Evolutionary conservation across 179 eudicot species (phyloP).

Genomic region (Corrigiola litoralis): DNA sequence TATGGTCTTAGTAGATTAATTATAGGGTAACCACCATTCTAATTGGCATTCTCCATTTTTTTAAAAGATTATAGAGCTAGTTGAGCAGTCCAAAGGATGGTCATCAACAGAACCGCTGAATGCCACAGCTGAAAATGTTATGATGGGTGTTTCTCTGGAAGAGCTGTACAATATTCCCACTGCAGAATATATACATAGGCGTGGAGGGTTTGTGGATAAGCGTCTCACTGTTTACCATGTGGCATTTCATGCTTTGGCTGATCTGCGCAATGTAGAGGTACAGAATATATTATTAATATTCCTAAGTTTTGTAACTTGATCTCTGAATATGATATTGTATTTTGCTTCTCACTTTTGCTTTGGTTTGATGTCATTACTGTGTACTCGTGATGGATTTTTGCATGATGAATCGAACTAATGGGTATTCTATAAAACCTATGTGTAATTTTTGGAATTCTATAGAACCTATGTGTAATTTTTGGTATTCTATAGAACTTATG

Average conservation of each 20-base stretch:
- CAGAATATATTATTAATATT: background rate
- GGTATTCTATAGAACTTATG: too few relatives aligned
- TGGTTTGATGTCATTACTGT: too few relatives aligned
- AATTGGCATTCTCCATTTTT: conserved; percentile 11
- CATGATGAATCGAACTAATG: too few relatives aligned
- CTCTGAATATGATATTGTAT: background rate
- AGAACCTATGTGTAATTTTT: too few relatives aligned
- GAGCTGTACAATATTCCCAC: conserved; percentile 79
- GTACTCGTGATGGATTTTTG: too few relatives aligned
- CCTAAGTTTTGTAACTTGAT: background rate
- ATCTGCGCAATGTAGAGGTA: conserved; percentile 70
- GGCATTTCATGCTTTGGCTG: conserved; percentile 75
- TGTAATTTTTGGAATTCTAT: too few relatives aligned
- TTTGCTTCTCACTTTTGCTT: background rate
- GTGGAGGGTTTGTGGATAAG: conserved; percentile 54
- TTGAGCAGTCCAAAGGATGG: conserved; percentile 98
- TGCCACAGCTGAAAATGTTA: conserved; percentile 60
- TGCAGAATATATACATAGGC: conserved; percentile 59
- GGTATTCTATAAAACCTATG: too few relatives aligned
- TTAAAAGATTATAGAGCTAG: conserved; percentile 79
- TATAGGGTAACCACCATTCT: background rate
- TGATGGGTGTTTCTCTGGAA: conserved; percentile 78
- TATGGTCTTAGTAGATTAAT: conserved; percentile 5
- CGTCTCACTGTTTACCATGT: conserved; percentile 81
- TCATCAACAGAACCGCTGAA: conserved; percentile 51